These are phyloP conservation scores for Chimonanthus salicifolius DNA, from an alignment of 164 flowering plant genomes.

Conservation along the genomic window DNA sequence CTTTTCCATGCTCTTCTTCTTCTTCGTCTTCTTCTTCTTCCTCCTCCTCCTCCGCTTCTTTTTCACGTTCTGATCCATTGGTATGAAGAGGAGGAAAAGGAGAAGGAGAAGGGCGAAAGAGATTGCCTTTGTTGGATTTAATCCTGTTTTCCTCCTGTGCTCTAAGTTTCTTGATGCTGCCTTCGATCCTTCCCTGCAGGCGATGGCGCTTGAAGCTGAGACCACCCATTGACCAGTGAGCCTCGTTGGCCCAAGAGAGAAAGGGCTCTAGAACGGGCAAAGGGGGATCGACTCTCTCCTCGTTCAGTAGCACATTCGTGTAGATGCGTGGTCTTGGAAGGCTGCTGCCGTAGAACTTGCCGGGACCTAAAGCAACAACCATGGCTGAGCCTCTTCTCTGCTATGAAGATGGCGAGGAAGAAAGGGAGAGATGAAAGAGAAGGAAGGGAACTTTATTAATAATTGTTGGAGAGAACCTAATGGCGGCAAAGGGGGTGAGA, in stretches of 20 bases:
- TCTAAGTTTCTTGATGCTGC: constrained; percentile 49
- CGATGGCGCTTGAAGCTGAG: constrained; percentile 62
- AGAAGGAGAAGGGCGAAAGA: not conserved
- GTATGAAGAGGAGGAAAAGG: not conserved
- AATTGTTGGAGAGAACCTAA: not conserved
- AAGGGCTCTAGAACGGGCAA: constrained; percentile 53
- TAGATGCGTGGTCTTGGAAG: constrained; percentile 76
- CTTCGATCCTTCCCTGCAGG: constrained; percentile 83
- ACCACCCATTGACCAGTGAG: constrained; percentile 99
- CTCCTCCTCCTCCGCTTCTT: not conserved
- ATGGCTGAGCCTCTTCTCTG: constrained; percentile 17
- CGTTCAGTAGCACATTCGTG: constrained; percentile 52
- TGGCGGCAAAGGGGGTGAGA: not conserved
- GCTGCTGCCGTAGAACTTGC: constrained; percentile 84
- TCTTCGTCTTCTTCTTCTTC: not conserved
- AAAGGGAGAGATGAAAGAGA: not conserved
- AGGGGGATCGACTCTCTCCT: constrained; percentile 70
- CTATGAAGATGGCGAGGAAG: not conserved
- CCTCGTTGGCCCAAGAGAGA: constrained; percentile 78
- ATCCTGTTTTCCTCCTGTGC: constrained; percentile 29
- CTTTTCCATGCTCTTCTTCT: not conserved
- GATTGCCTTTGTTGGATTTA: constrained; percentile 5
- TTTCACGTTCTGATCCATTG: not conserved
- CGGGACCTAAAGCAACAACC: constrained; percentile 66
- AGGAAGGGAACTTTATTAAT: not conserved